A percentile compares a stretch with the other conserved stretches of the same genome.
Conservation (phyloP, 208 protist genomes). For the Trypanosoma conorhini region DNA sequence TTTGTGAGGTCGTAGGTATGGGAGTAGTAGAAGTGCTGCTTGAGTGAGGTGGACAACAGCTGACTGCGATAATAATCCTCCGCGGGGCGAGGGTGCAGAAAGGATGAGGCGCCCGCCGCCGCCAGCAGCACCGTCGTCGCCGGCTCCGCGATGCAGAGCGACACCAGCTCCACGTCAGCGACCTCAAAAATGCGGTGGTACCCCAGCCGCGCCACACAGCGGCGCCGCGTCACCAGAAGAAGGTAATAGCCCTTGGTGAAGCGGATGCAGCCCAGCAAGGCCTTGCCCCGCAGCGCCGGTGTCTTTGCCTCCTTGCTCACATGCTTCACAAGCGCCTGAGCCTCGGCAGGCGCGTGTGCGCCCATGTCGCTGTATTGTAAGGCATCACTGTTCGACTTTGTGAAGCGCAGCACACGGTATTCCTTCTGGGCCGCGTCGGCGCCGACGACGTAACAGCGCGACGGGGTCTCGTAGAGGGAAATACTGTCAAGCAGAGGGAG, state of each 20-base stretch:
- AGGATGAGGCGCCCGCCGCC: background rate
- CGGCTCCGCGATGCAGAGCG: constrained; percentile 24
- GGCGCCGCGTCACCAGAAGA: constrained; percentile 76
- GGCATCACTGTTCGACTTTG: constrained; percentile 14
- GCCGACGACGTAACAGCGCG: constrained; percentile 56
- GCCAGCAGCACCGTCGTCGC: background rate
- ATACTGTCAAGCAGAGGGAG: constrained; percentile 42
- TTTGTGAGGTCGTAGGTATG: constrained; percentile 96
- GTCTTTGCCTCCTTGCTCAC: constrained; percentile 23
- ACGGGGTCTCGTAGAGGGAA: constrained; percentile 49
- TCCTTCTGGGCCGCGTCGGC: constrained; percentile 28
- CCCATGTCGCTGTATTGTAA: constrained; percentile 9
- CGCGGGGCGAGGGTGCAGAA: constrained; percentile 20
- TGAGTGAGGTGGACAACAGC: constrained; percentile 62
- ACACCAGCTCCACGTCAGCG: constrained; percentile 66
- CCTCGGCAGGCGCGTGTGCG: constrained; percentile 31
- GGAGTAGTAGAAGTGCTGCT: constrained; percentile 94
- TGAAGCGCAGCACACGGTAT: constrained; percentile 19
- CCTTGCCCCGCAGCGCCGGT: constrained; percentile 34
- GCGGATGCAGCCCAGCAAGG: constrained; percentile 84
- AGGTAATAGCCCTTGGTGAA: constrained; percentile 95
- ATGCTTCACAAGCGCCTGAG: constrained; percentile 33
- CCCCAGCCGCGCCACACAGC: constrained; percentile 84
- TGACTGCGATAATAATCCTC: constrained; percentile 76
- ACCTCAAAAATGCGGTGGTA: constrained; percentile 91